Conservation (phyloP, 2,329 filamentous ascomycete genomes). For the Scedosporium boydii region DNA sequence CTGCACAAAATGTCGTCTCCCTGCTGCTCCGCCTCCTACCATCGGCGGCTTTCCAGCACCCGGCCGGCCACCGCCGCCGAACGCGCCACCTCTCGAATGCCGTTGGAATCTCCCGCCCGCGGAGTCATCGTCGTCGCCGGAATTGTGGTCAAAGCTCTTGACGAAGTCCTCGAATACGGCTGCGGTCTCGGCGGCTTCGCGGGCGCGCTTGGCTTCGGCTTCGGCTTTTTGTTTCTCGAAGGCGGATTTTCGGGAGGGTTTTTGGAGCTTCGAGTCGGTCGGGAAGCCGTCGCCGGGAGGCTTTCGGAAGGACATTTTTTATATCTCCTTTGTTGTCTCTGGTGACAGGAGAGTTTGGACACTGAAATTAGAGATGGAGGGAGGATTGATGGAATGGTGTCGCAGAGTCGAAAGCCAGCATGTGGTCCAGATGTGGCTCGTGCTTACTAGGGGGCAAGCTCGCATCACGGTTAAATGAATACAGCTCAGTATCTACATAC, state of each 20-base stretch:
- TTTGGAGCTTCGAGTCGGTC: slow-evolving; percentile 66
- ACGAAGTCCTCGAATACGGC: slow-evolving; percentile 83
- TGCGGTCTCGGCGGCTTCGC: slow-evolving; percentile 79
- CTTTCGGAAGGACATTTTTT: slow-evolving; percentile 37
- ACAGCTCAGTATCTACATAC: not conserved
- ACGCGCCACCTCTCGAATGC: not conserved
- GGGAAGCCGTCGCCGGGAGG: slow-evolving; percentile 49
- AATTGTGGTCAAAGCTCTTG: slow-evolving; percentile 63
- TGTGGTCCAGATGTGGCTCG: not conserved
- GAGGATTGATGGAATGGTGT: not conserved
- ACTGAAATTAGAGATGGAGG: not conserved
- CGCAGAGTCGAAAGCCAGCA: not conserved
- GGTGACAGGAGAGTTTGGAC: not conserved
- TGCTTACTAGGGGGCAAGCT: not conserved
- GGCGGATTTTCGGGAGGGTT: slow-evolving; percentile 71
- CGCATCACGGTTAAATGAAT: not conserved
- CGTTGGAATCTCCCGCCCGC: not conserved
- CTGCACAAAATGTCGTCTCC: slow-evolving; percentile 55
- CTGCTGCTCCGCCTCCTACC: slow-evolving; percentile 16
- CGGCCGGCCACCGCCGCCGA: not conserved
- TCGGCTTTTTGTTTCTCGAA: slow-evolving; percentile 87
- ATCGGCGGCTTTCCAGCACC: not conserved
- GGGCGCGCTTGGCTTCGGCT: slow-evolving; percentile 75
- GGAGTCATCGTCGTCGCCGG: slow-evolving; percentile 32
- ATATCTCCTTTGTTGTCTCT: not conserved